phyloP scores from a whole-genome alignment of 1,284 basidiomycete species.

The Salmacisia buchloeana region DNA sequence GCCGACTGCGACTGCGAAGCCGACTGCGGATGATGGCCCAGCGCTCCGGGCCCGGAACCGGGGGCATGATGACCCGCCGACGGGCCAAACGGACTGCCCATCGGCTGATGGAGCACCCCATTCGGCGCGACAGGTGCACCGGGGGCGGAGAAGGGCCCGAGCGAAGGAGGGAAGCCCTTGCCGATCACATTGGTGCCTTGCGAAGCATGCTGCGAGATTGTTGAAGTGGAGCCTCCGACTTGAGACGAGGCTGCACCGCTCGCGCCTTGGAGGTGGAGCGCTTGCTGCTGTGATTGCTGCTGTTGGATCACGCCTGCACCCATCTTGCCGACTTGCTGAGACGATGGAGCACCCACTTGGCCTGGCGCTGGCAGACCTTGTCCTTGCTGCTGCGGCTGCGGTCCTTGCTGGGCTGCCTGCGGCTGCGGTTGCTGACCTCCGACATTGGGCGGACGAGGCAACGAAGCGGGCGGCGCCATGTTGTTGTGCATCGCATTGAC shows the following conservation, averaged over 20 bases:
- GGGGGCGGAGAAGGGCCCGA: neutral
- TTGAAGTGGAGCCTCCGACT: no score
- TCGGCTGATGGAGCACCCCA: neutral
- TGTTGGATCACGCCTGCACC: no score
- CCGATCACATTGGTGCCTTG: no score
- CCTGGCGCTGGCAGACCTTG: no score
- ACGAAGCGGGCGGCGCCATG: neutral
- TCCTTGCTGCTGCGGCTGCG: neutral
- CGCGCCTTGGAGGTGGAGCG: no score
- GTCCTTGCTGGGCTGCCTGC: neutral
- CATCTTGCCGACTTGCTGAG: no score
- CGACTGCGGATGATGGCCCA: no score
- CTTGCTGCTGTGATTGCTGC: no score
- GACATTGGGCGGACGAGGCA: neutral
- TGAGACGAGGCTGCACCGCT: no score
- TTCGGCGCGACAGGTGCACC: neutral
- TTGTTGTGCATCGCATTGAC: constrained; percentile 17
- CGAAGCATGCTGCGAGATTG: no score
- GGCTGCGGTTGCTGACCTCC: neutral
- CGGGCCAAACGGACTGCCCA: neutral
- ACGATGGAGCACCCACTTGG: no score
- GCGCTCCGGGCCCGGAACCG: neutral
- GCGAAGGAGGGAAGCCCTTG: neutral
- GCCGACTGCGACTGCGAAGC: no score
- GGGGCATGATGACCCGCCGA: neutral